phyloP scores from a whole-genome alignment of 2,329 filamentous ascomycete species.

The Diatrype stigma region DNA sequence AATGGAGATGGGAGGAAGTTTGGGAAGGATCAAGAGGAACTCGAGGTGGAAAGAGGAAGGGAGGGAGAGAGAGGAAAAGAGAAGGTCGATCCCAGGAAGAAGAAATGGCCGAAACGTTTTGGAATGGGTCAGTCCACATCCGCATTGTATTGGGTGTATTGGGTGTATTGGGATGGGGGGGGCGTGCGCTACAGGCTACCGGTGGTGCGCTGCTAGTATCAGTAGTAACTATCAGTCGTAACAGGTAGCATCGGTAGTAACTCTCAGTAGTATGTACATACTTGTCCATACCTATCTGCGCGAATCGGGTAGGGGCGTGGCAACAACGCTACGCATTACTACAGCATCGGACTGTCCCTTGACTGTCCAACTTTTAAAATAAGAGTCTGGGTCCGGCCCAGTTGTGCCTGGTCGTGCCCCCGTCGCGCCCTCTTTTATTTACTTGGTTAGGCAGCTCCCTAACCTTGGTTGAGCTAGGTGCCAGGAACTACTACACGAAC shows the following conservation, averaged over 20 bases:
- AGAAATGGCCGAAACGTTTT: conserved; percentile 35
- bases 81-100: conserved; percentile 26
- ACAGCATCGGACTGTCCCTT: too few relatives aligned
- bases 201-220: too few relatives aligned
- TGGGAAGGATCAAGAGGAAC: conserved; percentile 9
- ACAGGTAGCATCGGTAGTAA: too few relatives aligned
- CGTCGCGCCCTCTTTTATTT: neutral
- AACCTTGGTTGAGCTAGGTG: neutral
- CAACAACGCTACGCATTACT: too few relatives aligned
- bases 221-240: too few relatives aligned
- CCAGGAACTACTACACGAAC: neutral
- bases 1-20: conserved; percentile 21
- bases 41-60: conserved; percentile 16
- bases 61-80: conserved; percentile 21
- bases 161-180: conserved; percentile 14
- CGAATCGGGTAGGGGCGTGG: too few relatives aligned
- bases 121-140: conserved; percentile 23
- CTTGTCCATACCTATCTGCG: too few relatives aligned
- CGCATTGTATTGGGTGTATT: too few relatives aligned
- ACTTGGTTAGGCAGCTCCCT: neutral
- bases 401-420: too few relatives aligned
- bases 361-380: neutral
- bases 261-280: too few relatives aligned
- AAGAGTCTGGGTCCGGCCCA: neutral
- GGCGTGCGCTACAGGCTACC: conserved; percentile 1